phyloP scores from a whole-genome alignment of 805 yeast species.

The Sugiyamaella floridensis region DNA sequence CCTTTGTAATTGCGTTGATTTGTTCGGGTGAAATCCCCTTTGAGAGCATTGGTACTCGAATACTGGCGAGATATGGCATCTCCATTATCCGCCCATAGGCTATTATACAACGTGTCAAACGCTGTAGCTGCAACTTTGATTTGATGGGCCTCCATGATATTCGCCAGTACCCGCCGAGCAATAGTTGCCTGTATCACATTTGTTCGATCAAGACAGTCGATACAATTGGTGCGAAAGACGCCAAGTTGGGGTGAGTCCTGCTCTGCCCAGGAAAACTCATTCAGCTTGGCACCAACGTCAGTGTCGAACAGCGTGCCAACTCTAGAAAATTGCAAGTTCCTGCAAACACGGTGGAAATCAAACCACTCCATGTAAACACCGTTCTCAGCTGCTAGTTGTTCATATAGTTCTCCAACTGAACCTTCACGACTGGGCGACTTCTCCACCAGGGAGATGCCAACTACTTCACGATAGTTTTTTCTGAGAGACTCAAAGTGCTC shows the following conservation, averaged over 20 bases:
- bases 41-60: slow-evolving; percentile 50
- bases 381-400: slow-evolving; percentile 30
- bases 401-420: slow-evolving; percentile 37
- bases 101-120: slow-evolving; percentile 28
- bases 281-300: slow-evolving; percentile 10
- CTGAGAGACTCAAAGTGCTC: slow-evolving; percentile 30
- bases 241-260: slow-evolving; percentile 40
- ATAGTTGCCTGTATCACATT: slow-evolving; percentile 40
- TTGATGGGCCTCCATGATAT: slow-evolving; percentile 21
- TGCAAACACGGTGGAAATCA: slow-evolving; percentile 53
- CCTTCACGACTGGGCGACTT: slow-evolving; percentile 27
- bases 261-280: slow-evolving; percentile 31
- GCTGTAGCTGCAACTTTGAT: slow-evolving; percentile 1
- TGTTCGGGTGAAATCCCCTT: slow-evolving; percentile 43
- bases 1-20: slow-evolving; percentile 38
- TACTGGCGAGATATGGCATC: slow-evolving; percentile 59
- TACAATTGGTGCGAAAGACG: slow-evolving; percentile 52
- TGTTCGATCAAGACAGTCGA: slow-evolving; percentile 60
- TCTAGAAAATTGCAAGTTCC: slow-evolving; percentile 37
- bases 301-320: slow-evolving; percentile 29
- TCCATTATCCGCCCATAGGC: slow-evolving; percentile 63
- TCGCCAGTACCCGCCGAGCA: slow-evolving; percentile 25
- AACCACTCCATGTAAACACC: slow-evolving; percentile 47
- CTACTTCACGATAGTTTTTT: slow-evolving; percentile 25
- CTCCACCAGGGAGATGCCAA: slow-evolving; percentile 36